These are phyloP conservation scores for Leccinellum rugosiceps DNA, from an alignment of 768 basidiomycete species.

Conservation along the genomic window DNA sequence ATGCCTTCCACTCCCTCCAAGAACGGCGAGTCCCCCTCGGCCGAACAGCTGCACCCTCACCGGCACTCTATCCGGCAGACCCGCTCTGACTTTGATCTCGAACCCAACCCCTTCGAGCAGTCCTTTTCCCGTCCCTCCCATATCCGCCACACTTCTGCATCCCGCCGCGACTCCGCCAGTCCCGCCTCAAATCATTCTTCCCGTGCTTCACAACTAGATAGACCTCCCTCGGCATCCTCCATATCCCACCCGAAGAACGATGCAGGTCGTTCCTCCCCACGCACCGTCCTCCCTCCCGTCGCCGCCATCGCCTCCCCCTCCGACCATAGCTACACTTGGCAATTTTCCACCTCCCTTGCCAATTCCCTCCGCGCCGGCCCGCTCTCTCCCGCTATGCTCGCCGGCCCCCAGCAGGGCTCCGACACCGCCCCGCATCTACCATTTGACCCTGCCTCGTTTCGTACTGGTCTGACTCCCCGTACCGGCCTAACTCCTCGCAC, in stretches of 20 bases:
- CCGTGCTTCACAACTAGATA: conserved; percentile 34
- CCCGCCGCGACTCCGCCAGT: conserved; percentile 32
- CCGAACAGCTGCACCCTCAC: conserved; percentile 9
- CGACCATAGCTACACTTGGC: conserved; percentile 54
- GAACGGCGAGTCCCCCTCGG: conserved; percentile 35
- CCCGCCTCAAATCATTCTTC: conserved; percentile 35
- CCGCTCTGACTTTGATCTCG: conserved; percentile 68
- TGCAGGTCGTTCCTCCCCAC: conserved; percentile 39
- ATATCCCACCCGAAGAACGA: conserved; percentile 30
- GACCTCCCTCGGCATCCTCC: conserved; percentile 34
- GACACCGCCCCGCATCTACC: conserved; percentile 35
- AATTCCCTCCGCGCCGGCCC: conserved; percentile 91
- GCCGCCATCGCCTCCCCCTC: conserved; percentile 66
- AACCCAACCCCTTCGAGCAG: conserved; percentile 94
- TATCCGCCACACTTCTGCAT: conserved; percentile 41
- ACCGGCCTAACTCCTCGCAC: conserved; percentile 87
- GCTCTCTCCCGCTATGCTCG: conserved; percentile 93
- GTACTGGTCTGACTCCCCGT: conserved; percentile 84
- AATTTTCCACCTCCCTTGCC: conserved; percentile 54
- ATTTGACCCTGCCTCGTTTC: conserved; percentile 73
- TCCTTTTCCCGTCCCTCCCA: conserved; percentile 73
- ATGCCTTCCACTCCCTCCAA: conserved; percentile 30
- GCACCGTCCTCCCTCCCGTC: conserved; percentile 79
- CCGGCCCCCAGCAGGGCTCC: conserved; percentile 66
- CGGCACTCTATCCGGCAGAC: conserved; percentile 40